Evolutionary conservation across 768 basidiomycete species (phyloP), one percentile per base, ranked within the genome.

Genomic region (Sistotremastrum niveocremeum): DNA sequence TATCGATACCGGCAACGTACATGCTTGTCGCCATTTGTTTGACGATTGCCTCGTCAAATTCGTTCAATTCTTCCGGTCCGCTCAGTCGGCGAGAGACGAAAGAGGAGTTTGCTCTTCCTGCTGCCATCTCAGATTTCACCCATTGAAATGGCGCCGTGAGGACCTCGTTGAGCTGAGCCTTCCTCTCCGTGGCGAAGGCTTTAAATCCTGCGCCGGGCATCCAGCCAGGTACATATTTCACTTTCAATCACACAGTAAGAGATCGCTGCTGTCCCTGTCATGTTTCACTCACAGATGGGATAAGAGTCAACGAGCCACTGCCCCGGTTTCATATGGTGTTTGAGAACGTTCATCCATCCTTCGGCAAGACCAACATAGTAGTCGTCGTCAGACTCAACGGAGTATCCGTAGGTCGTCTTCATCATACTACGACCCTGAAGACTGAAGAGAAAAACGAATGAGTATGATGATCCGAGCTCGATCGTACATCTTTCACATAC

Each of bases 221-320:
- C 73, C 74, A 76, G 43, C 56, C 62, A 53, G 74, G 74, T 10
- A 76, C 55, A 46, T 75, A 58, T 57, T 73, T 75, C 45, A 76
- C 74, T 72, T 46, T 54, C 39, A 32, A 6, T 3, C 28, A 12
- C 20, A n/a, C 7, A 45, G 30, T 44, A 7, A 47, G 46, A 32
- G 28, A 11, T 20, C 20, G 20, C 20, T 20, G 20, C 20, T 20
- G 20, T 20, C 20, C 20, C 20, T 20, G 20, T 20, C 20, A 20
- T 20, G 20, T 20, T 20, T 20, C 20, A 54, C 62, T 42, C 45
- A 70, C 69, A 50, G 30, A 60, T 47, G 3, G 69, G 70, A 41
- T 67, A 61, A 11, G 54, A 60, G 47, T 71, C 69, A 5, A 72
- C 65, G 32, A 57, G 57, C 53, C 60, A 71, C 45, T 60, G 61